A percentile compares a stretch with the other conserved stretches of the same genome.
These are phyloP conservation scores for Kazachstania taianensis DNA, from an alignment of 805 yeast species.

Conservation along the genomic window DNA sequence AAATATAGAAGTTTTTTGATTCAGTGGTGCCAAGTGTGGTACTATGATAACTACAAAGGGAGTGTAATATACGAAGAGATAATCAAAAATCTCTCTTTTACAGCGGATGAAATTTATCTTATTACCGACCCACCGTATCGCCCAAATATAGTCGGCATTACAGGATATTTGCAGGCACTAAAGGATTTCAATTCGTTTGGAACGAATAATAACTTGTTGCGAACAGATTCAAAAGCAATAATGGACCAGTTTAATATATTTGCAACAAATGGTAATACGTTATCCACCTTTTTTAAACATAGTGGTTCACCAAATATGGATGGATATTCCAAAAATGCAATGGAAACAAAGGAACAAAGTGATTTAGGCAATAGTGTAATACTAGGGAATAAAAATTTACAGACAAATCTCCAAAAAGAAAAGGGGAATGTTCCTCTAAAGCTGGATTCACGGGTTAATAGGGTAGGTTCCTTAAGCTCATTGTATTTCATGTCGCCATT, in stretches of 20 bases:
- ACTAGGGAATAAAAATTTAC: background rate
- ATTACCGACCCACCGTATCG: too few relatives aligned
- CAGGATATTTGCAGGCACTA: conserved; percentile 1
- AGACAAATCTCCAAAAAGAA: background rate
- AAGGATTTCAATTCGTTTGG: conserved; percentile 3
- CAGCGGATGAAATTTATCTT: background rate
- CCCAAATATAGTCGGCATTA: background rate
- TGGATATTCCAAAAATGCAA: conserved; percentile 1
- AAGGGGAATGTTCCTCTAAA: background rate
- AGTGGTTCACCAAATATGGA: conserved; percentile 3
- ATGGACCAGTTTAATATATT: conserved; percentile 25
- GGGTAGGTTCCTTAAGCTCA: background rate
- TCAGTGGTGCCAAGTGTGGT: conserved; percentile 21
- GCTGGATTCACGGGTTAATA: background rate
- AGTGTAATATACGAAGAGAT: background rate
- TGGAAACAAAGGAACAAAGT: too few relatives aligned
- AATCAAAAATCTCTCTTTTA: background rate
- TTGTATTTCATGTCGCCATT: conserved; percentile 3
- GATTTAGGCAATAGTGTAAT: background rate
- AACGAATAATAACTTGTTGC: conserved; percentile 7
- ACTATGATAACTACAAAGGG: conserved; percentile 1
- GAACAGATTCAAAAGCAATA: conserved; percentile 16
- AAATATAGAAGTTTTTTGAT: conserved; percentile 16
- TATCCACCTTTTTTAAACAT: conserved; percentile 5
- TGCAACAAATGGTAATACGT: conserved; percentile 5